Base-by-base conservation (phyloP, 140 eudicot species). In the Ambrosia hybrid region DNA sequence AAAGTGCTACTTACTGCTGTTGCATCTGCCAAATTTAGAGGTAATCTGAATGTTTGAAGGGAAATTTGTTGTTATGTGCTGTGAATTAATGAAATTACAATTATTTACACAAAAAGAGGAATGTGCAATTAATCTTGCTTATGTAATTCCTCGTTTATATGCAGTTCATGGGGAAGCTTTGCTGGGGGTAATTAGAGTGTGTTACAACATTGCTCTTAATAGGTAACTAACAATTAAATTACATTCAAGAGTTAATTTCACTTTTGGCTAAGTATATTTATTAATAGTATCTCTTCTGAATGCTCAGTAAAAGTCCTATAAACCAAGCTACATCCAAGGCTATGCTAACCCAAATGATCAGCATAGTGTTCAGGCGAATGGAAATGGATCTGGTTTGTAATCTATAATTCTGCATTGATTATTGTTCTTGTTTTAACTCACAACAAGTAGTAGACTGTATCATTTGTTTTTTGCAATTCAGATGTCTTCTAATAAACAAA, bases 301-400 rank as follows among this genome's bases (percentile, higher is more conserved):
- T 87, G 74, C 48, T 77, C 62, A 94, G 96, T 90, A 95, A 95
- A 89, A 95, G 99, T 87, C 95, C 96, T 65, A 81, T 95, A 73
- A 95, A 95, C 85, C 99, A 95, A 88, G 97, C 97, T 68, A 95
- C 99, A 46, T 83, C 99, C 77, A 95, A 95, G 87, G 99, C 99
- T 68, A 95, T 91, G 97, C 68, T 95, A 75, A 95, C 99, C 10
- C 99, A 95, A 75, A 95, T 95, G 99, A 91, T 95, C 85, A 95
- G 87, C 83, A 84, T 95, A 67, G 79, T 95, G 65, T 91, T 95
- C 75, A 85, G 95, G 85, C 84, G 99, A 75, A 95, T 91, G 97
- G 99, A 95, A 84, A 74, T 82, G 2, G 97, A 88, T 82, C 82
- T 78, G 97, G 99, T 91, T 77, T 78, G 84, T 70, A 64, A 79